Evolutionary conservation across 176 grass and related monocot species (phyloP).

Genomic region (Paspalum vaginatum): DNA sequence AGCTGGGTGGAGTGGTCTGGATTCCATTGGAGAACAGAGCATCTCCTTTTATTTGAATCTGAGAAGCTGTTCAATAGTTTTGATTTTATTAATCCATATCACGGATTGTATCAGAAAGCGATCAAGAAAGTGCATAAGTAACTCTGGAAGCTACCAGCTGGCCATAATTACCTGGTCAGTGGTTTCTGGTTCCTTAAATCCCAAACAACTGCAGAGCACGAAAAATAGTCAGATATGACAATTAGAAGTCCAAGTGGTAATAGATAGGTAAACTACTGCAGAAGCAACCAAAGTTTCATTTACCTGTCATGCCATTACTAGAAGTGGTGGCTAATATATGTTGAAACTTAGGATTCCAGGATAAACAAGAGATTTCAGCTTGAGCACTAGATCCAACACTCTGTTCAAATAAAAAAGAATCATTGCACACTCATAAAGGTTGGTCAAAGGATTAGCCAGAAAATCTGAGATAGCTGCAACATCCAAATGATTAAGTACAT

Average conservation of each 20-base stretch:
- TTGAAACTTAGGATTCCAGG: slow-evolving; percentile 97
- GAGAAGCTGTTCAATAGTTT: slow-evolving; percentile 69
- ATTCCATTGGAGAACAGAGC: slow-evolving; percentile 99
- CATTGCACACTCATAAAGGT: slow-evolving; percentile 16
- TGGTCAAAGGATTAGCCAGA: slow-evolving; percentile 26
- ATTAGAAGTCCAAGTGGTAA: slow-evolving; percentile 2
- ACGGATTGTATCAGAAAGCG: slow-evolving; percentile 7
- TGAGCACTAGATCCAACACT: slow-evolving; percentile 86
- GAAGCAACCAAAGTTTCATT: slow-evolving; percentile 12
- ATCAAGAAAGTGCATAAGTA: slow-evolving; percentile 26
- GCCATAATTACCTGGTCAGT: slow-evolving; percentile 71
- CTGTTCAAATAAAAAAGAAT: slow-evolving; percentile 50
- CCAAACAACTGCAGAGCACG: slow-evolving; percentile 82
- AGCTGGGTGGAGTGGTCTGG: slow-evolving; percentile 93
- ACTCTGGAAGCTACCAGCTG: neutral
- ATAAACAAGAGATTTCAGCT: slow-evolving; percentile 88
- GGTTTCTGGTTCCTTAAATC: slow-evolving; percentile 92
- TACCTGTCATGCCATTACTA: slow-evolving; percentile 94
- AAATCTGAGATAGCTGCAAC: neutral
- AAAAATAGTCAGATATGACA: slow-evolving; percentile 36
- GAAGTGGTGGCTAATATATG: slow-evolving; percentile 90
- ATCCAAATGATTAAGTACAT: neutral
- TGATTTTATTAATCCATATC: slow-evolving; percentile 31
- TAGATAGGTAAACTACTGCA: slow-evolving; percentile 5
- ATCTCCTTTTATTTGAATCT: slow-evolving; percentile 84